phyloP scores from a whole-genome alignment of 495 filamentous ascomycete genomes.

The Hyaloscypha variabilis region DNA sequence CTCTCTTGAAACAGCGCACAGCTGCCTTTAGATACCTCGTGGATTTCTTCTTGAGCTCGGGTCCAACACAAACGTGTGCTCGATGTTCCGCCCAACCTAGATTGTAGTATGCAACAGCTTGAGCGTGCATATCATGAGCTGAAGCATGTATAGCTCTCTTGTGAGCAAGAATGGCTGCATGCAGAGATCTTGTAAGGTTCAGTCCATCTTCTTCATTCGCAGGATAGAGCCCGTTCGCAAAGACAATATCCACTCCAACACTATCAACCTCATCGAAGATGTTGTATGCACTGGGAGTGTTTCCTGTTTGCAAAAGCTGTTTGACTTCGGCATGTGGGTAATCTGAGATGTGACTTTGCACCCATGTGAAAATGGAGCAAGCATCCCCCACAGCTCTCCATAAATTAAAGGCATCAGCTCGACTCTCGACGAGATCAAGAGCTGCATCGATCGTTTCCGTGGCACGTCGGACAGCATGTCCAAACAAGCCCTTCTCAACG shows the following conservation, averaged over 20 bases:
- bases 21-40: slow-evolving; percentile 76
- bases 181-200: slow-evolving; percentile 53
- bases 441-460: slow-evolving; percentile 60
- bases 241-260: slow-evolving; percentile 55
- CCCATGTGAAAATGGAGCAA: slow-evolving; percentile 76
- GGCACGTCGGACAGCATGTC: slow-evolving; percentile 71
- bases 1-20: slow-evolving; percentile 91
- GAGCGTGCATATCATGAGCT: slow-evolving; percentile 79
- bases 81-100: slow-evolving; percentile 91
- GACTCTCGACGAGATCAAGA: slow-evolving; percentile 47
- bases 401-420: slow-evolving; percentile 80
- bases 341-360: slow-evolving; percentile 62
- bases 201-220: slow-evolving; percentile 48
- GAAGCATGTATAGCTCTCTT: slow-evolving; percentile 82
- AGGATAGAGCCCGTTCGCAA: slow-evolving; percentile 42
- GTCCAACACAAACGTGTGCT: slow-evolving; percentile 66
- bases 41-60: slow-evolving; percentile 46
- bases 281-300: slow-evolving; percentile 57
- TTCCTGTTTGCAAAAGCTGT: slow-evolving; percentile 54
- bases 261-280: slow-evolving; percentile 71
- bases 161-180: slow-evolving; percentile 78
- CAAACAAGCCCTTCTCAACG: slow-evolving; percentile 81
- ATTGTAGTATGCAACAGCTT: slow-evolving; percentile 95
- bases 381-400: slow-evolving; percentile 96
- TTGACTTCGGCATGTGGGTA: slow-evolving; percentile 60